Evolutionary conservation across 176 grass and related monocot species (phyloP).

Genomic region (Musa troglodytarum): DNA sequence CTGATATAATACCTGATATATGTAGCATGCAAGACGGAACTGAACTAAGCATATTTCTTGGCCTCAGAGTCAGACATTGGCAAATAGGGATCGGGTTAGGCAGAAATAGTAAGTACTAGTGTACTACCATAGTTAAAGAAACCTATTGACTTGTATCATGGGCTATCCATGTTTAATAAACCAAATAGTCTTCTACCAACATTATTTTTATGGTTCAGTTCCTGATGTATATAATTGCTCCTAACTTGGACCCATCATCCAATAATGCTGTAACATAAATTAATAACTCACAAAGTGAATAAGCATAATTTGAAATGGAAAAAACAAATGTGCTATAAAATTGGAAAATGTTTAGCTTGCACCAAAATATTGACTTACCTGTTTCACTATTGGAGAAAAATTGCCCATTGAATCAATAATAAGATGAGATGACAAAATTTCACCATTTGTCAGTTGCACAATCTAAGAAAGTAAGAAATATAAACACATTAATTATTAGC

Average conservation of each 20-base stretch:
- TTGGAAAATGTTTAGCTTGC: background rate
- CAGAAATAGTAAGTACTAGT: too few species aligned
- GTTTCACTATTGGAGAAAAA: conserved; percentile 84
- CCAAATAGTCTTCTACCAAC: background rate
- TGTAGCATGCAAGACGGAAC: background rate
- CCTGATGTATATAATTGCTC: background rate
- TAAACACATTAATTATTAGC: conserved; percentile 4
- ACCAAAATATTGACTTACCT: conserved; percentile 36
- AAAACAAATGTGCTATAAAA: background rate
- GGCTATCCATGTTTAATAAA: background rate
- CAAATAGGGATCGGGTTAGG: background rate
- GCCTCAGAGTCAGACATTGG: background rate
- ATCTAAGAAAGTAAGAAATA: conserved; percentile 45
- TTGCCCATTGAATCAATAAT: conserved; percentile 93
- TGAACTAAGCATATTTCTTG: background rate
- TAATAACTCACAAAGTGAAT: background rate
- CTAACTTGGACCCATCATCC: background rate
- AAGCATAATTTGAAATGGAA: background rate
- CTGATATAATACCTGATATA: background rate
- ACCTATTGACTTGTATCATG: too few species aligned
- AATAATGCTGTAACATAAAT: background rate
- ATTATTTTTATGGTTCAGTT: background rate
- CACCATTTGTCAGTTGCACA: conserved; percentile 54
- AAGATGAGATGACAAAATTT: conserved; percentile 42
- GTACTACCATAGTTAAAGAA: too few species aligned